Base-by-base conservation (phyloP, 2,329 filamentous ascomycete genomes). In the Monascus ruber region DNA sequence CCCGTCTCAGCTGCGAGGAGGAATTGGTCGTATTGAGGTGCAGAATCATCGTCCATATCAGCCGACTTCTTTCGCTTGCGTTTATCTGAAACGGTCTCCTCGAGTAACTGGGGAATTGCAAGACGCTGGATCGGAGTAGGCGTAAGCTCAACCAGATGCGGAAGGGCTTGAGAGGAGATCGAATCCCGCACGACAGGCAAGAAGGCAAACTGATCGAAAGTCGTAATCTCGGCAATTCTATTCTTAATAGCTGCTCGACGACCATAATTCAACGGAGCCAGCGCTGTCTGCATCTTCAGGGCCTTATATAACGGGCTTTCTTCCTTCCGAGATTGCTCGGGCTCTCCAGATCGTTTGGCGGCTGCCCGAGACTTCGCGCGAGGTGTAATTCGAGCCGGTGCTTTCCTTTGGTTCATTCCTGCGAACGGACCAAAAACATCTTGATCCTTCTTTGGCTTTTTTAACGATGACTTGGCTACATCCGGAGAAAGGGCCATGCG, bases 1-100 rank as follows among this genome's bases (percentile, higher is more conserved):
- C 91, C 91, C 0, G 91, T 98, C 69, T 98, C 91, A 7, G 91
- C 91, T 4, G 91, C 91, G 36, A 98, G 71, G 8, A 98, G 72
- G 55, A 85, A 95, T 38, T 79, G 71, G 39, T 78, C 68, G 53
- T 75, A 64, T 69, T 74, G 43, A 65, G 63, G 48, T 55, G 3
- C 10, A 29, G 28, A 6, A 29, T 72, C 40, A 45, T 57, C 46
- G 36, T 63, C 58, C 6, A 48, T 36, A 52, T 60, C 53, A 11
- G 29, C 39, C 46, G 36, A 47, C 42, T 55, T 48, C 33, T 51
- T 53, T n/a, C 50, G 34, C 47, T 63, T 56, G 37, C 47, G 59
- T 56, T 55, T 53, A 17, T 17, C 17, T 55, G 24, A 70, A 58
- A 52, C 33, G 7, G 45, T 78, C 69, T 9, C 79, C 76, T 35